Conservation (phyloP, 2,329 filamentous ascomycete genomes). For the Paecilomyces variotii region DNA sequence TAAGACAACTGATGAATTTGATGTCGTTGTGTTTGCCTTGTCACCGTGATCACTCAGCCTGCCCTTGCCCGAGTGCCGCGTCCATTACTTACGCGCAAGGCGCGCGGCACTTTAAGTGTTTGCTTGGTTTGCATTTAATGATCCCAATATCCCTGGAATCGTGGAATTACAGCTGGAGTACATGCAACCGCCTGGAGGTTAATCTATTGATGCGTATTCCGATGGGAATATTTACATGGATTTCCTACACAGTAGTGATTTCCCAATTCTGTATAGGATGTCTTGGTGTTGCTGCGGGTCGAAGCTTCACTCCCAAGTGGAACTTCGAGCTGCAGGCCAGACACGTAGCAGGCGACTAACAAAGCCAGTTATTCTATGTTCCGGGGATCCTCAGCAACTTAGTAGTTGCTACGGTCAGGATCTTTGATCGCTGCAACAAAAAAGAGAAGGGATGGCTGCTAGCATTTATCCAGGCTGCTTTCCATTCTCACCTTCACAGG, state of each 20-base stretch:
- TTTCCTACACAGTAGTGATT: not conserved
- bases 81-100: not conserved
- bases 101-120: constrained; percentile 14
- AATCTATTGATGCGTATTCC: not conserved
- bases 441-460: too few species aligned
- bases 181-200: not conserved
- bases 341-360: not conserved
- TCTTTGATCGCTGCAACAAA: too few species aligned
- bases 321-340: not conserved
- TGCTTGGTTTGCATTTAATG: constrained; percentile 17
- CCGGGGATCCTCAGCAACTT: too few species aligned
- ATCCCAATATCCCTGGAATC: not conserved
- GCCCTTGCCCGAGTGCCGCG: not conserved
- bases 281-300: not conserved
- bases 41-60: not conserved
- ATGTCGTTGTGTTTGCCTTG: not conserved
- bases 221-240: not conserved
- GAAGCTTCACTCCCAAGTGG: not conserved
- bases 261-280: not conserved
- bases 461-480: too few species aligned
- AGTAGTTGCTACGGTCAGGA: too few species aligned
- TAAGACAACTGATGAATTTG: not conserved
- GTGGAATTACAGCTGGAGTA: not conserved
- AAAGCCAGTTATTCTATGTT: too few species aligned
- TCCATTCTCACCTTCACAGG: too few species aligned